phyloP scores from a whole-genome alignment of 129 eudicot species.

The Chrysanthemum lavandulifolium region DNA sequence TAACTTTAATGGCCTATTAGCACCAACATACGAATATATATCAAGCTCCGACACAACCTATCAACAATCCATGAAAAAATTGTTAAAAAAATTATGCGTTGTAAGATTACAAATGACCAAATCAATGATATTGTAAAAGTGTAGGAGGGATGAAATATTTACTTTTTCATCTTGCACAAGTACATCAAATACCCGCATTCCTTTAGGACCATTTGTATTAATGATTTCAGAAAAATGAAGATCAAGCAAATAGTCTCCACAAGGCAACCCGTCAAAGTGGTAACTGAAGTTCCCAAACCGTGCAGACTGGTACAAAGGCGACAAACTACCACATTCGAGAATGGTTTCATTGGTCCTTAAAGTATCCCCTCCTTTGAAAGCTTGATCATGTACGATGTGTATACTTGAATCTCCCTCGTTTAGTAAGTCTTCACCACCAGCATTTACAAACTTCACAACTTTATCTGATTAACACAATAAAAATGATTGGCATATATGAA shows the following conservation, averaged over 20 bases:
- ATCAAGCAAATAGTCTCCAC: constrained; percentile 38
- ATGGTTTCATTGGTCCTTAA: constrained; percentile 36
- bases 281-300: constrained; percentile 40
- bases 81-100: background rate
- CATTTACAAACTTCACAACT: constrained; percentile 37
- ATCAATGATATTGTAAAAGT: background rate
- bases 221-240: constrained; percentile 47
- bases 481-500: background rate
- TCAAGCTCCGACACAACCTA: constrained; percentile 49
- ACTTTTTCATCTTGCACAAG: constrained; percentile 42
- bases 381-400: constrained; percentile 22
- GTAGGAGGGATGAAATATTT: background rate
- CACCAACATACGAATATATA: constrained; percentile 43
- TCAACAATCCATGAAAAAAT: background rate
- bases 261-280: constrained; percentile 26
- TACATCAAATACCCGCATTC: constrained; percentile 49
- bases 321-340: constrained; percentile 32
- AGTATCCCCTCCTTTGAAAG: constrained; percentile 42
- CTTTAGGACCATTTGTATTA: constrained; percentile 43
- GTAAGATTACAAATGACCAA: constrained; percentile 4
- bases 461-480: constrained; percentile 31
- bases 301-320: constrained; percentile 41
- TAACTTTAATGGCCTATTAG: constrained; percentile 39
- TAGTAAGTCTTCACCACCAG: constrained; percentile 29
- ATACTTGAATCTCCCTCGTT: constrained; percentile 16